Evolutionary conservation across 1,139 yeast genomes (phyloP).

Genomic region (Saccharomyces hybrid): DNA sequence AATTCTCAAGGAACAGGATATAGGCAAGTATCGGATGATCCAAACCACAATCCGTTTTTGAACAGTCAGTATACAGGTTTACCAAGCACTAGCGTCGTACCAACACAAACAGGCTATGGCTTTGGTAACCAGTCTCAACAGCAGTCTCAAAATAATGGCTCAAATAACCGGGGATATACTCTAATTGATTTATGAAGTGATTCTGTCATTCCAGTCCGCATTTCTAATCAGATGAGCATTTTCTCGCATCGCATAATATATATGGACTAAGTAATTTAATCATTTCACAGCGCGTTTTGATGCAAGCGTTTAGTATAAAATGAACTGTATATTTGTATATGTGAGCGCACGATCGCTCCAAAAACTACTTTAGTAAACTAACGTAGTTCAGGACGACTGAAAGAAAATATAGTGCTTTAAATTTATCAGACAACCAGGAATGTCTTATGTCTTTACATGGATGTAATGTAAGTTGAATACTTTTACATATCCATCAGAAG

Average conservation of each 20-base stretch:
- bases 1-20: conserved; percentile 86
- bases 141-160: conserved; percentile 25
- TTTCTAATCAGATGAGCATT: not conserved
- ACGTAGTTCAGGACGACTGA: not conserved
- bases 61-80: conserved; percentile 72
- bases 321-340: not conserved
- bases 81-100: conserved; percentile 48
- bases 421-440: not conserved
- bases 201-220: not conserved
- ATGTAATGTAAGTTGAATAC: not conserved
- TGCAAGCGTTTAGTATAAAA: not conserved
- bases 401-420: not conserved
- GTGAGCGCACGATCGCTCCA: not conserved
- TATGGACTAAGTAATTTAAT: not conserved
- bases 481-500: conserved; percentile 27
- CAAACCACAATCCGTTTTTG: conserved; percentile 60
- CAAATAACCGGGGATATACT: conserved; percentile 11
- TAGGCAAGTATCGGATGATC: conserved; percentile 42
- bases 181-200: conserved; percentile 8
- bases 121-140: conserved; percentile 62
- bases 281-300: not conserved
- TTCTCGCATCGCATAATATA: not conserved
- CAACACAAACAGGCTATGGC: conserved; percentile 85
- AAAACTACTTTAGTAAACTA: not conserved
- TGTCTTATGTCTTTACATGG: not conserved